phyloP scores from a whole-genome alignment of 805 yeast genomes.

The Komagataella pseudopastoris region DNA sequence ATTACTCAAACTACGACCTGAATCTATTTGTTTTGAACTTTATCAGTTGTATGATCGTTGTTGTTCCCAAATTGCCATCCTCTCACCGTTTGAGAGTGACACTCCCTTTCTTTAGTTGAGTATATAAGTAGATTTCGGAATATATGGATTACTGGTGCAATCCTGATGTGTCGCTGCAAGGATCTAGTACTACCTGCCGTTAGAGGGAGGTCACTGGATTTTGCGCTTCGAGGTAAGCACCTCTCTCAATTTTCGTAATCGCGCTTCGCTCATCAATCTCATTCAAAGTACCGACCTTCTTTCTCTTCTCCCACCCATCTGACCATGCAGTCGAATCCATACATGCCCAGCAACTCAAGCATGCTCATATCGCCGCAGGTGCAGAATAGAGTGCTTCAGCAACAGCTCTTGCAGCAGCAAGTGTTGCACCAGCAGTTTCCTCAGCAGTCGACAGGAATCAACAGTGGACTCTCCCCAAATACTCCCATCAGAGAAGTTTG shows the following conservation, averaged over 20 bases:
- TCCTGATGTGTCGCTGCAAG: background rate
- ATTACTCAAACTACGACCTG: slow-evolving; percentile 77
- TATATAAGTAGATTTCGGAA: background rate
- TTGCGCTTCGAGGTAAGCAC: background rate
- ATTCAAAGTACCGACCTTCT: background rate
- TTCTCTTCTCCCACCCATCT: background rate
- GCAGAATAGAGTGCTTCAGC: slow-evolving; percentile 17
- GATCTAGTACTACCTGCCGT: background rate
- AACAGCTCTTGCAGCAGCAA: slow-evolving; percentile 10
- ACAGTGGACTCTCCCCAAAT: slow-evolving; percentile 18
- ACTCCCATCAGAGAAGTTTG: slow-evolving; percentile 61
- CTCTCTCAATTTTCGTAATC: background rate
- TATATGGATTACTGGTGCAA: background rate
- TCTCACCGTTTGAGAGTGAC: slow-evolving; percentile 67
- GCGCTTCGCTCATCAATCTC: background rate
- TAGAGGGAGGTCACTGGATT: background rate
- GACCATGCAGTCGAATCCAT: background rate
- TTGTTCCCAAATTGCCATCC: slow-evolving; percentile 81
- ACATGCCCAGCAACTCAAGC: background rate
- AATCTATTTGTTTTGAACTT: slow-evolving; percentile 69
- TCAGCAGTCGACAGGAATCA: slow-evolving; percentile 11
- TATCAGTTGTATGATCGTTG: slow-evolving; percentile 72
- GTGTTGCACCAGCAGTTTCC: slow-evolving; percentile 10
- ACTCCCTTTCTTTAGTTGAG: slow-evolving; percentile 23
- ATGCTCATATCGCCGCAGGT: slow-evolving; percentile 17